Evolutionary conservation across 192 early-diverging fungal species (phyloP), one percentile per base, ranked within the genome.

Genomic region (Coemansia sp.): DNA sequence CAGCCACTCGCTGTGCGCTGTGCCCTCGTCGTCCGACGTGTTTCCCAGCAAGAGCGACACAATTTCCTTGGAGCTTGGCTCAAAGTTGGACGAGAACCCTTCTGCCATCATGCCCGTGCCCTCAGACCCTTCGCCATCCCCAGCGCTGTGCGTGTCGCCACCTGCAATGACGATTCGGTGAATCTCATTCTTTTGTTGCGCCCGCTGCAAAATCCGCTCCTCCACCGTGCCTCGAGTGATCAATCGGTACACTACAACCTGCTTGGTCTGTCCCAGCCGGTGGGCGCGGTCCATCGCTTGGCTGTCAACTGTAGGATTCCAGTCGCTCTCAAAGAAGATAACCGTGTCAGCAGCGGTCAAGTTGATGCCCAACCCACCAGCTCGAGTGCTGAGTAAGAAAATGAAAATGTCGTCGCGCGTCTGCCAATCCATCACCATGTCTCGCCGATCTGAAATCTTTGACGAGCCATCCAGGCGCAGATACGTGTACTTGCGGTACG

Each of bases 341-440:
- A 91, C 89, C 3, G 90, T 91, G 60, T 94, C 90, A 1, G 90
- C 90, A 0, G 90, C 90, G 2, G 92, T 94, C 67, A 92, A 84
- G 53, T 94, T 94, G 57, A 92, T 90, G 52, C 90, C 92, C 33
- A 95, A 70, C 6, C 90, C 90, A 70, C 90, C 90, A 26, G 90
- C 90, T 53, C 90, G 82, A 3, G 89, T 90, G 69, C 85, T 87
- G 26, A 91, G 82, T 73, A 90, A 66, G 48, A 91, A 93, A 35
- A 89, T 86, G 52, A 94, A 94, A 25, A 91, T 84, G 47, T 94
- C 90, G 27, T 84, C 80, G 51, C 78, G 68, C 4, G 90, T 92
- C 69, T 94, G 92, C 90, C 90, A 94, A 63, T 94, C 92, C 41
- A 82, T 81, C n/a, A 95, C 91, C 85, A 93, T 87, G 56, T 90